A percentile compares a stretch with the other conserved stretches of the same genome.
These are phyloP conservation scores for Penicillium alfredii DNA, from an alignment of 495 filamentous ascomycete genomes.

Conservation along the genomic window DNA sequence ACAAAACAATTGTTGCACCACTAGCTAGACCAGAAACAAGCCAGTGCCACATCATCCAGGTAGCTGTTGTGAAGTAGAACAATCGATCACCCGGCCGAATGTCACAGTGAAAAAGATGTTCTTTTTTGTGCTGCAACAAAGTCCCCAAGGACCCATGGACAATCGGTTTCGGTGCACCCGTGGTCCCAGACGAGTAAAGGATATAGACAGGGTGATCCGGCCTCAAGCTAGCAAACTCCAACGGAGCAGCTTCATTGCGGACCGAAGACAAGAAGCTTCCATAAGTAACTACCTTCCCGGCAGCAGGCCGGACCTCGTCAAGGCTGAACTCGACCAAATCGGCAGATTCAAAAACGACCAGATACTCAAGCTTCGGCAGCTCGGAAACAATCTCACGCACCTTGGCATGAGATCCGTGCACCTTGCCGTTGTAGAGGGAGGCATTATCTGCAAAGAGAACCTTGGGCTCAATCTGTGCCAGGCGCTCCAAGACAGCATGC, in stretches of 20 bases:
- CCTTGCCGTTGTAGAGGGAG: slow-evolving; percentile 81
- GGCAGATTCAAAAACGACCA: slow-evolving; percentile 66
- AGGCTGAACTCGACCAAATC: slow-evolving; percentile 42
- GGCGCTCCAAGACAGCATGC: slow-evolving; percentile 71
- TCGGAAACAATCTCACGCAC: slow-evolving; percentile 61
- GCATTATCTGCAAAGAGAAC: slow-evolving; percentile 82
- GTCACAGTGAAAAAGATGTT: slow-evolving; percentile 77
- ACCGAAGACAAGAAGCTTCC: slow-evolving; percentile 42
- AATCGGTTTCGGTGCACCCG: slow-evolving; percentile 87
- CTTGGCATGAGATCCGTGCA: slow-evolving; percentile 66
- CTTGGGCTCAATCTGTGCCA: slow-evolving; percentile 74
- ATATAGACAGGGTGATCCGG: slow-evolving; percentile 87
- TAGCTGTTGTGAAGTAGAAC: slow-evolving; percentile 85
- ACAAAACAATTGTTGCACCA: slow-evolving; percentile 75
- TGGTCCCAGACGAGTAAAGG: slow-evolving; percentile 82
- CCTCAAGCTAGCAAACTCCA: slow-evolving; percentile 66
- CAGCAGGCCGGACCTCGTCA: slow-evolving; percentile 36
- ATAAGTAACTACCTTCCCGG: slow-evolving; percentile 49
- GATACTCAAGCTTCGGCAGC: slow-evolving; percentile 55
- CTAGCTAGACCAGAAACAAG: slow-evolving; percentile 73
- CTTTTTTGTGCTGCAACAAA: slow-evolving; percentile 90
- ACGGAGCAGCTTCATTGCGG: slow-evolving; percentile 36
- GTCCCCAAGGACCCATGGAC: slow-evolving; percentile 85
- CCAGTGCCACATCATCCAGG: slow-evolving; percentile 99
- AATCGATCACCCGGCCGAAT: slow-evolving; percentile 59